These are phyloP conservation scores for Ascochyta koolunga DNA, from an alignment of 2,329 filamentous ascomycete genomes.

Conservation along the genomic window DNA sequence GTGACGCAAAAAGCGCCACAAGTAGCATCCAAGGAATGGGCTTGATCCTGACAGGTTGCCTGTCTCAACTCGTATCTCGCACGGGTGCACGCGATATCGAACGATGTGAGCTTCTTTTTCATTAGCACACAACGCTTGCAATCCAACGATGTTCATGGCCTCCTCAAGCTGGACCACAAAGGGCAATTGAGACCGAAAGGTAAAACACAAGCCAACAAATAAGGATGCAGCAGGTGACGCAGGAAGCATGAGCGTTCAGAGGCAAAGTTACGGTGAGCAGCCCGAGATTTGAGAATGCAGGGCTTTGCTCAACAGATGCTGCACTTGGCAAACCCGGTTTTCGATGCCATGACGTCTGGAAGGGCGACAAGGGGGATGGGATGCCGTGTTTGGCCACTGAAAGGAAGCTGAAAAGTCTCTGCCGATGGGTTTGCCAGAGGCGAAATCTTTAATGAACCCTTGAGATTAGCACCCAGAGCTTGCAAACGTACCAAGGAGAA, in stretches of 20 bases:
- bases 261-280: conserved; percentile 14
- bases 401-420: not conserved
- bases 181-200: not conserved
- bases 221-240: conserved; percentile 5
- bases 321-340: conserved; percentile 15
- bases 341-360: conserved; percentile 15
- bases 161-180: conserved; percentile 1
- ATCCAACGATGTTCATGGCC: conserved; percentile 2
- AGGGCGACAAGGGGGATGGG: conserved; percentile 17
- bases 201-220: conserved; percentile 1
- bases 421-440: not conserved
- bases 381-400: conserved; percentile 14
- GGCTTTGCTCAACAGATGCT: conserved; percentile 19
- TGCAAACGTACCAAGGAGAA: conserved; percentile 7
- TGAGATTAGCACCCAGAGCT: not conserved
- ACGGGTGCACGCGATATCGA: conserved; percentile 1
- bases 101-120: conserved; percentile 8
- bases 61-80: conserved; percentile 9
- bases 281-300: conserved; percentile 10
- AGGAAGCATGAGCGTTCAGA: conserved; percentile 7
- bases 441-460: not conserved
- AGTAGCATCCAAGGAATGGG: conserved; percentile 7
- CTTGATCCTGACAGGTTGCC: conserved; percentile 15
- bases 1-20: conserved; percentile 19
- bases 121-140: conserved; percentile 2